Evolutionary conservation across 495 filamentous ascomycete genomes (phyloP), one percentile per base, ranked within the genome.

Genomic region (Aspergillus baeticus): DNA sequence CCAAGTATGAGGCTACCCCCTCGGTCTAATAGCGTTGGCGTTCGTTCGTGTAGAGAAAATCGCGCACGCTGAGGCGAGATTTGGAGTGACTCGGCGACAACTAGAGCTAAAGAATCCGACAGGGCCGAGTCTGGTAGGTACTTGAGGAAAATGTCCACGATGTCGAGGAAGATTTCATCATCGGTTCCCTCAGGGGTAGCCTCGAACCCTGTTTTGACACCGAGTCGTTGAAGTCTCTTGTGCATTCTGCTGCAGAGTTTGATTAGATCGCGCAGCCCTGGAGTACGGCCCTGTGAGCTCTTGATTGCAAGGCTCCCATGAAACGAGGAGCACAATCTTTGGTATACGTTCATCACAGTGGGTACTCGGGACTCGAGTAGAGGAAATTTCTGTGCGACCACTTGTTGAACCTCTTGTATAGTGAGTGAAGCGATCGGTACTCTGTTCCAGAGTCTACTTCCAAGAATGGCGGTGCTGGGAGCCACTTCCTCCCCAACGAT

Each of bases 101-200:
- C 78, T 11, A 77, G 69, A 20, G 88, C 79, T 44, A 95, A 75
- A n/a, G 77, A 65, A 13, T 74, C 69, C 44, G 84, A 80, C n/a
- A 85, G 70, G 6, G 81, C 77, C 17, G 77, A 80, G 34, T 84
- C 86, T n/a, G 88, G 84, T 20, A 95, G 70, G 57, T 84, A 87
- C 33, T 88, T 88, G 41, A 88, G 84, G 71, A 97, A 96, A 57
- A 91, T 89, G 67, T 98, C 94, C 33, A 89, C 78, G 5, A 91
- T 86, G 64, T 98, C 95, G 64, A 95, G 76, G 64, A 97, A 96
- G 62, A 97, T 95, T 38, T 86, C 83, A 60, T 96, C 91, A 63
- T 86, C 83, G 7, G 84, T 79, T 3, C 79, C 79, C 54, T 93
- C 88, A 3, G 80, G 80, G 18, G 91, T 83, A n/a, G 84, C 72